These are phyloP conservation scores for Xylaria digitata DNA, from an alignment of 2,329 filamentous ascomycete species.

Conservation along the genomic window DNA sequence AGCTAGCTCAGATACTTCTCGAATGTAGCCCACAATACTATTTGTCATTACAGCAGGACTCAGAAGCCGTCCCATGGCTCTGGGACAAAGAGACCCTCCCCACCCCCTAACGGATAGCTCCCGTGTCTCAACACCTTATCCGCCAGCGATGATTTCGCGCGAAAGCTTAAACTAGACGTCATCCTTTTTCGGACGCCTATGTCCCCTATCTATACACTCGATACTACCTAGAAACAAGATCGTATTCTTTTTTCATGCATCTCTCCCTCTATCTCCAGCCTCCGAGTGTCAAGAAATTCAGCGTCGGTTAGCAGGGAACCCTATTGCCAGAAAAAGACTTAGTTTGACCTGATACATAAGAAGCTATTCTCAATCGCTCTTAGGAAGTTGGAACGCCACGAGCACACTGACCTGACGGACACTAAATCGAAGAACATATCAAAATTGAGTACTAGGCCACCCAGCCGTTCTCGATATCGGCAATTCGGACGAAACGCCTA, in stretches of 20 bases:
- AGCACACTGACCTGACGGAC: constrained; percentile 7
- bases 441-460: constrained; percentile 14
- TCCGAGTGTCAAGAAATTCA: not conserved
- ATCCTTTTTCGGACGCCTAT: not conserved
- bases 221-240: not conserved
- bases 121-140: not conserved
- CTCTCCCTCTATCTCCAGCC: not conserved
- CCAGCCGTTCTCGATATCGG: constrained; percentile 17
- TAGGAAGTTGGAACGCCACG: constrained; percentile 1
- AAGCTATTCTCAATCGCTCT: constrained; percentile 1
- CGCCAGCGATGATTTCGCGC: not conserved
- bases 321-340: not conserved
- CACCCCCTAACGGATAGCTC: not conserved
- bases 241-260: not conserved
- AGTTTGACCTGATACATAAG: constrained; percentile 5
- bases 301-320: not conserved
- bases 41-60: not conserved
- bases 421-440: constrained; percentile 21
- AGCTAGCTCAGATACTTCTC: not conserved
- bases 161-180: constrained; percentile 12
- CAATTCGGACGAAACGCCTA: constrained; percentile 29
- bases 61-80: not conserved
- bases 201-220: not conserved
- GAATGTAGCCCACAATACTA: not conserved
- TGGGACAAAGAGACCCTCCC: constrained; percentile 1